Evolutionary conservation across 169 alveolate species (phyloP), one percentile per base, ranked within the genome.

Genomic region (Eimeria maxima): DNA sequence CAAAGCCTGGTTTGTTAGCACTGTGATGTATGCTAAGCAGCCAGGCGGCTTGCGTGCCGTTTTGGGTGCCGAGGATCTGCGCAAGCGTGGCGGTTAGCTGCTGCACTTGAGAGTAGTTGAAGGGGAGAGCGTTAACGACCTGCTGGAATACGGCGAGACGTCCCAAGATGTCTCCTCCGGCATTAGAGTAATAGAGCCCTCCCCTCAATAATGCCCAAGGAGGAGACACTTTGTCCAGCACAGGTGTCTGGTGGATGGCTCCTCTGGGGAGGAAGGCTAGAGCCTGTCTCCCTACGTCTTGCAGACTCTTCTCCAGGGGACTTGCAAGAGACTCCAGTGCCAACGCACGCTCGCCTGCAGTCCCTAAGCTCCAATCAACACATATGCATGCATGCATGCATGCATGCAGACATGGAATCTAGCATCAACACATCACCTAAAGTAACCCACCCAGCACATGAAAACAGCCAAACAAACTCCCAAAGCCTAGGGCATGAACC

Each of bases 151-250:
- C 13, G 18, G 45, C 3, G 0, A 78, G 65, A 0, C 89, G 89
- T 18, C 8, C 24, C 29, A 78, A 45, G 7, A 42, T 78, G 29
- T 78, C 89, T 44, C 4, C 65, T 42, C 89, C 89, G 1, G 89
- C 65, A 42, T 78, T 13, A 5, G 10, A 14, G 33, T 8, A 78
- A 50, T 44, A 78, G 13, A 29, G 18, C 4, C 67, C 89, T 14
- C 89, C 65, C 8, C 14, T 8, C 33, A 78, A 16, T 18, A n/a
- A 24, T 18, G 27, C 42, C 89, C 89, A 78, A 42, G 89, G 67
- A 78, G 89, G 89, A 78, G 67, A 78, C 67, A 45, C 89, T 50
- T 42, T 11, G 18, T 78, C 89, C 29, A 78, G 14, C 7, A 38
- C 6, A 10, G 44, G 63, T 6, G 10, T 78, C 14, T 18, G 6